Evolutionary conservation across 371 early-diverging fungal species (phyloP).

Genomic region (Pancytospora philotis): DNA sequence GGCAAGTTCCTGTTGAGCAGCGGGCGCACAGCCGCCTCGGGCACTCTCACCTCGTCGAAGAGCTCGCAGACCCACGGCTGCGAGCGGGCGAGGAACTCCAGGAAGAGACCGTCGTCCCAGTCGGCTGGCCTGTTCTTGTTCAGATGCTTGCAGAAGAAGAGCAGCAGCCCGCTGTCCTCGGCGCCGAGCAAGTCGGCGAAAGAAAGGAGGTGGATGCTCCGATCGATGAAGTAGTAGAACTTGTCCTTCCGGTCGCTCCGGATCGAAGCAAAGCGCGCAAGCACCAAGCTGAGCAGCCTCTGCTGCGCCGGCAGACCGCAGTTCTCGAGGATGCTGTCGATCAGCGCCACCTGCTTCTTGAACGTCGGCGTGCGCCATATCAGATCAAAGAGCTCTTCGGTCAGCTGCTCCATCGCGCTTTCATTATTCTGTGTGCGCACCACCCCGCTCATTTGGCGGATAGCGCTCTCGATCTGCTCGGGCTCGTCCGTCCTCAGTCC

Average conservation of each 20-base stretch:
- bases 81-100: not conserved
- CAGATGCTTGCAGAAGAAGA: not conserved
- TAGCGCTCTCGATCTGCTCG: no score
- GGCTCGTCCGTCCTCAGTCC: no score
- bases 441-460: no score
- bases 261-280: not conserved
- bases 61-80: not conserved
- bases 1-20: not conserved
- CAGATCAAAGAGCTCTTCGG: not conserved
- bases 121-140: not conserved
- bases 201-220: not conserved
- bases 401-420: not conserved
- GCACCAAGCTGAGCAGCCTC: not conserved
- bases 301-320: not conserved
- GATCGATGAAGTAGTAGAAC: not conserved
- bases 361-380: not conserved
- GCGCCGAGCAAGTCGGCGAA: not conserved
- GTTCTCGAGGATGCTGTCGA: not conserved
- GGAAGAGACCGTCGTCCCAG: not conserved
- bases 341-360: not conserved
- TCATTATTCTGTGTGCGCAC: no score
- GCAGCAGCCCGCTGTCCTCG: not conserved
- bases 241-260: conserved; percentile 1
- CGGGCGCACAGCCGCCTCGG: not conserved
- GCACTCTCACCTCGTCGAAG: not conserved